These are phyloP conservation scores for Globisporangium acanthophoron DNA, from an alignment of 352 stramenopile species.

Conservation along the genomic window DNA sequence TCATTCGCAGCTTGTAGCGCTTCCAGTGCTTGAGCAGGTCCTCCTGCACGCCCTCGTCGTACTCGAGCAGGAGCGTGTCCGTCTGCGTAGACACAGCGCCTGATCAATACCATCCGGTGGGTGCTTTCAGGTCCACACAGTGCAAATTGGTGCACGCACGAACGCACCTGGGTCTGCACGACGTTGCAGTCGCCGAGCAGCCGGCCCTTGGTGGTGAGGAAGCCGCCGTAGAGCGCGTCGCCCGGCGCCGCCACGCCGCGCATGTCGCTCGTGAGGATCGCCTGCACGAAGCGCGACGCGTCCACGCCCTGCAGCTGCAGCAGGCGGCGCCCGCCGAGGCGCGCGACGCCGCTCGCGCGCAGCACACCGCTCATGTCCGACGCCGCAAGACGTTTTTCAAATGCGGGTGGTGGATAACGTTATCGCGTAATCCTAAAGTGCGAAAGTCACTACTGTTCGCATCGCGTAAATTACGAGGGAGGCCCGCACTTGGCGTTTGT, in stretches of 20 bases:
- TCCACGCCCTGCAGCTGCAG: constrained; percentile 72
- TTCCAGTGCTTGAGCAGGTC: constrained; percentile 81
- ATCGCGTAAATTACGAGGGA: neutral
- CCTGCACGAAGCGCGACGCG: constrained; percentile 70
- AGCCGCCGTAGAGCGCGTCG: constrained; percentile 70
- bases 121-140: neutral
- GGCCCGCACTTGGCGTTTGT: too few species aligned
- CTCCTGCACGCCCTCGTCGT: constrained; percentile 50
- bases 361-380: constrained; percentile 22
- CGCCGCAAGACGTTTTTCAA: too few species aligned
- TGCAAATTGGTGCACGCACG: neutral
- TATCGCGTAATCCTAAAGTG: too few species aligned
- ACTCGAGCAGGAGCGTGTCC: constrained; percentile 70
- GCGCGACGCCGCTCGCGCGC: constrained; percentile 33
- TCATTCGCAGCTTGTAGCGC: constrained; percentile 86
- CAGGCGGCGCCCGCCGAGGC: constrained; percentile 44
- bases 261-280: constrained; percentile 85
- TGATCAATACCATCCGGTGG: neutral
- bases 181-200: constrained; percentile 75
- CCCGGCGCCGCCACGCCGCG: constrained; percentile 39
- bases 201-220: constrained; percentile 75
- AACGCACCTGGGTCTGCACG: constrained; percentile 44
- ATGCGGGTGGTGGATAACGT: neutral
- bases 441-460: neutral
- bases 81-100: constrained; percentile 12